A percentile compares a stretch with the other conserved stretches of the same genome.
phyloP scores from a whole-genome alignment of 441 rosid genomes.

The Biscutella auriculata region DNA sequence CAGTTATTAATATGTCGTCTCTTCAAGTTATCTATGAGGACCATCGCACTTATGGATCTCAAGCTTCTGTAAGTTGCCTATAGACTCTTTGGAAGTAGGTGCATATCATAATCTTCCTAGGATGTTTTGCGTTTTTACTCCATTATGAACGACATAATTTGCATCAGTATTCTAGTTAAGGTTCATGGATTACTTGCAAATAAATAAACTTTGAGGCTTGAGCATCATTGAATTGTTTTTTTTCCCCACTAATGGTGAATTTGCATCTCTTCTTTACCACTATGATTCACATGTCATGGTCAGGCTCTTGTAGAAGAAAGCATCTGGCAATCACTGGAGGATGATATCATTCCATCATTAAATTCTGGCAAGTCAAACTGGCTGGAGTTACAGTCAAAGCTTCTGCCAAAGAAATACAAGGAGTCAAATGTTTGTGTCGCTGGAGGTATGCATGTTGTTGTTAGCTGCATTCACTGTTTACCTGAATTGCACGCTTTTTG shows the following conservation, averaged over 20 bases:
- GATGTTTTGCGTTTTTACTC: neutral
- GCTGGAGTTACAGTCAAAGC: slow-evolving; percentile 89
- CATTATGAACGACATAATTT: slow-evolving; percentile 1
- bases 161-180: slow-evolving; percentile 2
- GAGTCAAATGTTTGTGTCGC: slow-evolving; percentile 88
- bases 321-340: slow-evolving; percentile 82
- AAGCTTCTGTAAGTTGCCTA: slow-evolving; percentile 64
- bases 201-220: neutral
- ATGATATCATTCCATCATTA: slow-evolving; percentile 74
- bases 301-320: slow-evolving; percentile 72
- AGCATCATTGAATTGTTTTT: neutral
- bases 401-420: slow-evolving; percentile 45
- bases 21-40: slow-evolving; percentile 83
- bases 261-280: neutral
- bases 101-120: neutral
- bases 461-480: slow-evolving; percentile 20
- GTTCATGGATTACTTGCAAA: neutral
- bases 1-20: slow-evolving; percentile 63
- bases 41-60: slow-evolving; percentile 85
- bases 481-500: neutral
- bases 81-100: slow-evolving; percentile 1
- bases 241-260: neutral
- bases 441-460: slow-evolving; percentile 83
- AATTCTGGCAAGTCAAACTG: slow-evolving; percentile 71
- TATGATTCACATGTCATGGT: slow-evolving; percentile 6